Conservation (phyloP, 2,329 filamentous ascomycete genomes). For the Chrysosporium queenslandicum region DNA sequence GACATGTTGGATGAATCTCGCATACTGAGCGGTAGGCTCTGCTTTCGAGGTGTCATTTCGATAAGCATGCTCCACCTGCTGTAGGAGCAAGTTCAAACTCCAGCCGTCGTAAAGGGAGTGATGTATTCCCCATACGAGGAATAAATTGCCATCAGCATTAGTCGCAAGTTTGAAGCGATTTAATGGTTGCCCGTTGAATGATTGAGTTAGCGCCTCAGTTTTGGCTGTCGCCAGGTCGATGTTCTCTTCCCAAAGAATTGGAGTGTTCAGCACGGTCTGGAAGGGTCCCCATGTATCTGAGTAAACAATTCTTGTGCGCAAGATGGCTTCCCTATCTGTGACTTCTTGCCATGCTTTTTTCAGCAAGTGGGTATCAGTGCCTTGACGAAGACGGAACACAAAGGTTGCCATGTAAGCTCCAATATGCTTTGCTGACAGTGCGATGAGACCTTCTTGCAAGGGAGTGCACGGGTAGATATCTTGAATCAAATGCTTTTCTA, state of each 20-base stretch:
- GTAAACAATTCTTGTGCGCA: neutral
- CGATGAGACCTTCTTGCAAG: neutral
- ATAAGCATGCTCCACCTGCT: no score
- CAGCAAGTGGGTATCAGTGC: neutral
- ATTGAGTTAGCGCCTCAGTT: no score
- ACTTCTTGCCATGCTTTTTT: neutral
- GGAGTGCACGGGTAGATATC: conserved; percentile 26
- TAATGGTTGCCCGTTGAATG: conserved; percentile 1
- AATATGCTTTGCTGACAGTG: neutral
- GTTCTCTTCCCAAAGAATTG: no score
- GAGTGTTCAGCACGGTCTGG: no score
- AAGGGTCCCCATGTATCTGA: no score
- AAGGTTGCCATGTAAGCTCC: neutral
- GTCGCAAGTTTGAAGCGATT: conserved; percentile 18
- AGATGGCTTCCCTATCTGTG: neutral
- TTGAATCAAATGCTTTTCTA: conserved; percentile 25
- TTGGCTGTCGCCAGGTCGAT: no score
- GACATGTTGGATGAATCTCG: no score
- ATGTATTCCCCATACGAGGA: conserved; percentile 29
- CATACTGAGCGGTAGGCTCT: no score
- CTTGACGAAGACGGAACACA: neutral
- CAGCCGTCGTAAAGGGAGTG: conserved; percentile 35
- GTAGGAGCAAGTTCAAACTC: conserved; percentile 1
- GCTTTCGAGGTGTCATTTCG: no score
- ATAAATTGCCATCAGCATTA: neutral